Percentiles rank a stretch among this genome's conserved stretches.
phyloP scores from a whole-genome alignment of 345 rosid genomes.

The Brassica carinata region DNA sequence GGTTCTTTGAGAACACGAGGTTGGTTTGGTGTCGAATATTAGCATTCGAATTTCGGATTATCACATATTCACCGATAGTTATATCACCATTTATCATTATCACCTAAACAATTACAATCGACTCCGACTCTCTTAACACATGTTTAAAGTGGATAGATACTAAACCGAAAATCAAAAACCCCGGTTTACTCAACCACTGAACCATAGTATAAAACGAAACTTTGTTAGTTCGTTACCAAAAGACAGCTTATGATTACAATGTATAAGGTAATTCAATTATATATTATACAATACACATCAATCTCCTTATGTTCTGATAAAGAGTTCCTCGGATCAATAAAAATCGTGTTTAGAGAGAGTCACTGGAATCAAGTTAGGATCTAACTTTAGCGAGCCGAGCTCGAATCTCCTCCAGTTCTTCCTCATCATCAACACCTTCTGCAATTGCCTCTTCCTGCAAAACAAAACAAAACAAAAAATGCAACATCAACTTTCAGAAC shows the following conservation, averaged over 20 bases:
- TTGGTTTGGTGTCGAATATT: background rate
- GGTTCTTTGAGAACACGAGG: background rate
- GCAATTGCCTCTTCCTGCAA: slow-evolving; percentile 77
- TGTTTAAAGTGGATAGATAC: background rate
- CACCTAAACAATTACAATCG: background rate
- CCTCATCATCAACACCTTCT: slow-evolving; percentile 87
- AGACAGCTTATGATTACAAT: slow-evolving; percentile 6
- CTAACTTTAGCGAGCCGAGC: slow-evolving; percentile 90
- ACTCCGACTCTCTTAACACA: background rate
- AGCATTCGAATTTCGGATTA: background rate
- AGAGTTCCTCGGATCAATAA: background rate
- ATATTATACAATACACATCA: slow-evolving; percentile 30
- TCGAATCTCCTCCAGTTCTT: slow-evolving; percentile 86
- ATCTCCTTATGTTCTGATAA: background rate
- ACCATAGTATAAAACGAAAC: background rate
- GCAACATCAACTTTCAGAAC: background rate
- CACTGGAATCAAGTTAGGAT: slow-evolving; percentile 49
- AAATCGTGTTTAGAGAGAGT: slow-evolving; percentile 1
- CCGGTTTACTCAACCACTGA: background rate
- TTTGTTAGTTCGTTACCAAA: slow-evolving; percentile 18
- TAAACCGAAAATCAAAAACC: background rate
- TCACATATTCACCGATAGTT: background rate
- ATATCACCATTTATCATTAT: background rate
- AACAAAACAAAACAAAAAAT: background rate
- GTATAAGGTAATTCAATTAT: slow-evolving; percentile 8